Evolutionary conservation across 441 rosid species (phyloP), one percentile per base, ranked within the genome.

Genomic region (Corymbia citriodora): DNA sequence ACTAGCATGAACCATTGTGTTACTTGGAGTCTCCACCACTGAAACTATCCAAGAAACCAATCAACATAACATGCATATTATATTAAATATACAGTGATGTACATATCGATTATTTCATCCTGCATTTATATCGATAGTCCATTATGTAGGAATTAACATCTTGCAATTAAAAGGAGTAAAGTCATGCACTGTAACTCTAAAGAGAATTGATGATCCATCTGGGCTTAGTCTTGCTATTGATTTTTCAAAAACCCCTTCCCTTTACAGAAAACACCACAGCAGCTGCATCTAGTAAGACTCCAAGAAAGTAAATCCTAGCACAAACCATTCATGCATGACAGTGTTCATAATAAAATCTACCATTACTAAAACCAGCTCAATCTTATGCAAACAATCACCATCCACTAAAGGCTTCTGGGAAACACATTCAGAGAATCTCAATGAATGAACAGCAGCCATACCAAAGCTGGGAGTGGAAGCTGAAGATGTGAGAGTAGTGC

Each of bases 391-490:
- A 79, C n/a, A 12, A 40, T 74, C 50, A 74, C 49, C 29, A 74
- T 74, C 45, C 85, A 79, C 85, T 79, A 45, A 79, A 40, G 85
- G 85, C n/a, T 45, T 79, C 52, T 45, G 48, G 49, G 27, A 27
- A 54, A 25, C 59, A 31, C 40, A 54, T 11, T 96, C 92, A 55
- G 89, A 88, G 90, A 89, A 87, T 89, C 91, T 89, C 87, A 92
- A 82, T 91, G 91, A 93, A 87, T 59, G 48, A 89, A 61, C 89
- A 92, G 91, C 89, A 92, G 88, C 91, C 91, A 59, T 92, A 97
- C 99, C 97, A 92, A 95, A 93, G 95, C 93, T 96, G 92, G 96
- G 90, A 91, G 92, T 94, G 63, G 99, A 94, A 91, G 93, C 90
- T 52, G 93, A 88, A 63, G 99, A 93, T 90, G 95, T 92, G 54